Evolutionary conservation across 2,329 filamentous ascomycete genomes (phyloP).

Genomic region (Malbranchea cinnamomea): DNA sequence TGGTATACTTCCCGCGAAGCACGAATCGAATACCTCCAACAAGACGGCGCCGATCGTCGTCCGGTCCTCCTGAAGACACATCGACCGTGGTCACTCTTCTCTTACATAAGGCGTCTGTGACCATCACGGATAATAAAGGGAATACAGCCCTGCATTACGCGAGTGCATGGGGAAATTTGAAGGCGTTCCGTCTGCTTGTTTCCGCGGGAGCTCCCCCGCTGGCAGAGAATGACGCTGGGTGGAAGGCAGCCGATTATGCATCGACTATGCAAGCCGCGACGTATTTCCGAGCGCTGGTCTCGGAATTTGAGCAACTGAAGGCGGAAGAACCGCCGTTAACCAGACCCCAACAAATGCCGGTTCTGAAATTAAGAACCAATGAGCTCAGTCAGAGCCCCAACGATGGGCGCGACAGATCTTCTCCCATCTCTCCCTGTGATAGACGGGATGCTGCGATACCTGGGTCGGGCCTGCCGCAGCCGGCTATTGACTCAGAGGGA

Average conservation of each 20-base stretch:
- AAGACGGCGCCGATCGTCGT: conserved; percentile 9
- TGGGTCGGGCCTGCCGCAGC: too few relatives aligned
- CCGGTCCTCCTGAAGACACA: conserved; percentile 14
- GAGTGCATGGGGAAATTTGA: conserved; percentile 63
- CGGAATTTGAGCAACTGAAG: conserved; percentile 32
- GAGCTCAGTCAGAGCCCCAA: too few relatives aligned
- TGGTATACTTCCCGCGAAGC: conserved; percentile 8
- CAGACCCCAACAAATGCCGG: too few relatives aligned
- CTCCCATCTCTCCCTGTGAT: too few relatives aligned
- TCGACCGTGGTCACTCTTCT: conserved; percentile 16
- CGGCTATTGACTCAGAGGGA: too few relatives aligned
- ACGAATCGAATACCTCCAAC: conserved; percentile 14
- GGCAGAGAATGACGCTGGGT: conserved; percentile 58
- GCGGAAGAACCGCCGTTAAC: conserved; percentile 3
- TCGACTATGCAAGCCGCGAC: conserved; percentile 71
- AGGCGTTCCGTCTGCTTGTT: conserved; percentile 61
- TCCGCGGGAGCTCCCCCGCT: conserved; percentile 64
- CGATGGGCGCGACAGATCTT: too few relatives aligned
- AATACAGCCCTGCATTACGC: conserved; percentile 83
- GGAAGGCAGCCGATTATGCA: conserved; percentile 72
- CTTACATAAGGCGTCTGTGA: conserved; percentile 30
- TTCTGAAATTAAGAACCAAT: too few relatives aligned
- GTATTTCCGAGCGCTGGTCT: conserved; percentile 63
- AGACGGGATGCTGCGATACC: too few relatives aligned
- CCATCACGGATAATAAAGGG: conserved; percentile 51